Evolutionary conservation across 768 basidiomycete species (phyloP).

Genomic region (Leccinum disarticulatum): DNA sequence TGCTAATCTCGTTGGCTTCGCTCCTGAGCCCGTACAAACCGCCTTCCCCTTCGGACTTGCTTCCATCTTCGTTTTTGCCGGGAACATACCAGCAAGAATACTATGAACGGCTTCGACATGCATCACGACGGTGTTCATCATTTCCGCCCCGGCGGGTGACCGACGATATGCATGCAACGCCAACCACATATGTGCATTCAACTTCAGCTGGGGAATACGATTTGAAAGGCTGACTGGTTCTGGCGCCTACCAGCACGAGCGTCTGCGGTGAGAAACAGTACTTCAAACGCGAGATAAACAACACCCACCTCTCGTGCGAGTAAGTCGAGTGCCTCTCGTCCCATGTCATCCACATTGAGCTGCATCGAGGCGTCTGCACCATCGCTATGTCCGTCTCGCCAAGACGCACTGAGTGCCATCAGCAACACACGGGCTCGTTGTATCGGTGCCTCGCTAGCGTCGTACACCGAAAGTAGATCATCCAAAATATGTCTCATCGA

Average conservation of each 20-base stretch:
- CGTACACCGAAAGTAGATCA: slow-evolving; percentile 54
- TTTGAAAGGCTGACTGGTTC: slow-evolving; percentile 31
- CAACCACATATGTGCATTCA: slow-evolving; percentile 62
- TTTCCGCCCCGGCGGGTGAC: slow-evolving; percentile 37
- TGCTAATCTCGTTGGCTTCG: slow-evolving; percentile 8
- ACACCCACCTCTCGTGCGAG: slow-evolving; percentile 42
- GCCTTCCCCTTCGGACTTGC: slow-evolving; percentile 21
- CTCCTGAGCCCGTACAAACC: slow-evolving; percentile 21
- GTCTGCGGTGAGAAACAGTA: not conserved
- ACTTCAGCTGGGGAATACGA: slow-evolving; percentile 48
- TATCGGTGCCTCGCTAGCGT: slow-evolving; percentile 48
- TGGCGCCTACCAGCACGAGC: slow-evolving; percentile 22
- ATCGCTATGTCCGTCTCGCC: slow-evolving; percentile 26
- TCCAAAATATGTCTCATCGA: slow-evolving; percentile 44
- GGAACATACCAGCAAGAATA: slow-evolving; percentile 43
- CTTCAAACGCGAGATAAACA: not conserved
- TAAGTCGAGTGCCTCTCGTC: slow-evolving; percentile 42
- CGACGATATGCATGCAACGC: slow-evolving; percentile 69
- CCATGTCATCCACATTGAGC: slow-evolving; percentile 37
- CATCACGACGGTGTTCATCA: slow-evolving; percentile 45
- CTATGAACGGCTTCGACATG: slow-evolving; percentile 55
- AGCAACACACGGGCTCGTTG: slow-evolving; percentile 58
- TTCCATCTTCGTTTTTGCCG: slow-evolving; percentile 14
- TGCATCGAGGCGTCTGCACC: slow-evolving; percentile 21
- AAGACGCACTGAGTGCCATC: slow-evolving; percentile 49